Evolutionary conservation across 768 basidiomycete species (phyloP), one percentile per base, ranked within the genome.

Genomic region (Suillus cothurnatus): DNA sequence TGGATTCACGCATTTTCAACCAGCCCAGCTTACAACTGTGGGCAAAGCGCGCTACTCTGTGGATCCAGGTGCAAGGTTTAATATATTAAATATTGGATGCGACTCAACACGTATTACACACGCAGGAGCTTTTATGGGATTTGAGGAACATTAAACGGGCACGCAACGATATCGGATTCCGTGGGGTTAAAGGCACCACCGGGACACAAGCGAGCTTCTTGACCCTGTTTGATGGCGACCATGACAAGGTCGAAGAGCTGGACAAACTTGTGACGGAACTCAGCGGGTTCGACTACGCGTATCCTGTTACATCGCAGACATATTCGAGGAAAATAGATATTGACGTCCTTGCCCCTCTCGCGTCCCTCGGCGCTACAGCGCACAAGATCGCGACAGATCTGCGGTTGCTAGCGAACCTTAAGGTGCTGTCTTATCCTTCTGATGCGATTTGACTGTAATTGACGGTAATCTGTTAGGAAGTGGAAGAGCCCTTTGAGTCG

Each of bases 161-260:
- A 0, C 82, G 94, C 28, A 89, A 93, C 67, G 97, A 99, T 76
- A 78, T 99, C 59, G 97, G 97, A 5, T 99, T 99, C 83, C 88
- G 97, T 62, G 97, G 97, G 55, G 97, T 97, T 61, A 99, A 99
- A 79, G 97, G 97, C n/a, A 99, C 97, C 0, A 99, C 97, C 0
- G 97, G 97, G 11, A 99, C 97, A 0, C 97, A 99, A 77, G 97
- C 94, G 4, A 95, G 93, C 70, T 99, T 99, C 82, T 81, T 99
- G 63, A 82, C 95, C 0, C 81, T 99, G 38, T 99, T 99, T 72
- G 92, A 98, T 66, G 96, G 96, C 0, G 90, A 98, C 75, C 96
- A 99, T 76, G 87, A 87, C 67, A 99, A 99, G 84, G 97, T 99
- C 31, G 91, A 95, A 74, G 84, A 89, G 39, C 88, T 99, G 45